Evolutionary conservation across 306 rosid species (phyloP), one percentile per base, ranked within the genome.

Genomic region (Urtica urens): DNA sequence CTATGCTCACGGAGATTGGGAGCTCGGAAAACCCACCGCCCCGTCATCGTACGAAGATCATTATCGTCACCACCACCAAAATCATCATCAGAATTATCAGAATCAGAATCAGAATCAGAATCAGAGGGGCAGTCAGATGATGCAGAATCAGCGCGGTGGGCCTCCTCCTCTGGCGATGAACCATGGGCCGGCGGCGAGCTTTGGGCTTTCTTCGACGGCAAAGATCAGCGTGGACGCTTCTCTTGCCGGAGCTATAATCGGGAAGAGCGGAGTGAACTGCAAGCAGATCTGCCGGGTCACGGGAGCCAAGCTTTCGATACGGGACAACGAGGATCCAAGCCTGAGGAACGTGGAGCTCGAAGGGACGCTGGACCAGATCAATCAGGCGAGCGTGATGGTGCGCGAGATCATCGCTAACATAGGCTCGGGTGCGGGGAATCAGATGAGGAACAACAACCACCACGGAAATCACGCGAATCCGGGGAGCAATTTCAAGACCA

Each of bases 331-430:
- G 33, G 94, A 86, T 66, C 74, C 83, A 19, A 77, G 60, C 74
- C 63, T 74, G 58, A 79, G 64, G 58, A 79, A 86, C 73, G 79
- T 86, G 40, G 96, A 86, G 74, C 90, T 86, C 8, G 96, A 82
- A 64, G 96, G 96, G 2, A 75, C 75, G 5, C 69, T 79, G 26
- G 87, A 79, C 67, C 87, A 79, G 72, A 79, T 79, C 26, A 75
- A 82, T 46, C 86, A 74, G 35, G 94, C 96, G 18, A 86, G 79
- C 68, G 76, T 79, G 23, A 82, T 86, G 90, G 96, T 86, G 25
- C 90, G 69, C 5, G 96, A 82, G 72, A 78, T 82, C 35, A 86
- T 79, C 45, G 58, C 50, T 25, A 82, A 77, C 11, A 71, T 77
- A n/a, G 72, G 83, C 16, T 62, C 86, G 4, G 77, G 62, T 30